Percentiles rank a stretch among this genome's conserved stretches.
These are phyloP conservation scores for Theileria equi DNA, from an alignment of 169 alveolate species.

Conservation along the genomic window DNA sequence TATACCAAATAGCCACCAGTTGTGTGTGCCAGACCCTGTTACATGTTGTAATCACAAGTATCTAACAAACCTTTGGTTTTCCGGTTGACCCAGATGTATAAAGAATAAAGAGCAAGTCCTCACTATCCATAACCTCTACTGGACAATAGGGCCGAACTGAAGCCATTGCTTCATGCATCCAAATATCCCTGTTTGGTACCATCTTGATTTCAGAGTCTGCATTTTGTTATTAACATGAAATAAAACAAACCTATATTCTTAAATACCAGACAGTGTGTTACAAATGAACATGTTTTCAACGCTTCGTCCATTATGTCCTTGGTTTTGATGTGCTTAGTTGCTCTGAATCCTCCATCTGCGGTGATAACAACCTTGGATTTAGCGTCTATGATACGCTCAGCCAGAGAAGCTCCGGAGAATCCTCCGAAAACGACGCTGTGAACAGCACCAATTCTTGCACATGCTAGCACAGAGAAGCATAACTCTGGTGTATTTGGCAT, in stretches of 20 bases:
- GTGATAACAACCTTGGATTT: slow-evolving; percentile 60
- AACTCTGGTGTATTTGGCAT: slow-evolving; percentile 95
- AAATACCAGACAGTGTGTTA: slow-evolving; percentile 35
- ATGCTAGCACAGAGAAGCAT: slow-evolving; percentile 90
- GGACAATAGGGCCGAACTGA: slow-evolving; percentile 88
- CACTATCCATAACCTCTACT: slow-evolving; percentile 90
- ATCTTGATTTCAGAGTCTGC: slow-evolving; percentile 58
- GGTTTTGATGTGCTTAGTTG: slow-evolving; percentile 53
- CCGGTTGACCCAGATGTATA: slow-evolving; percentile 98
- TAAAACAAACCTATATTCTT: slow-evolving; percentile 19
- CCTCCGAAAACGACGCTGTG: slow-evolving; percentile 98
- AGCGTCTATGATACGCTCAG: slow-evolving; percentile 89
- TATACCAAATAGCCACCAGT: slow-evolving; percentile 90
- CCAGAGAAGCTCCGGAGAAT: slow-evolving; percentile 90
- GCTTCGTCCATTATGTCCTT: slow-evolving; percentile 60
- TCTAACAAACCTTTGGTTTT: slow-evolving; percentile 82
- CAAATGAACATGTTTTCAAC: slow-evolving; percentile 38
- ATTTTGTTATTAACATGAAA: neutral
- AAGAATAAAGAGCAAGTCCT: slow-evolving; percentile 88
- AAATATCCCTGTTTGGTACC: slow-evolving; percentile 76
- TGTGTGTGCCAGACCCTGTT: slow-evolving; percentile 89
- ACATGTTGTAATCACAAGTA: neutral
- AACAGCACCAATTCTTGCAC: slow-evolving; percentile 96
- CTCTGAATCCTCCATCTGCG: slow-evolving; percentile 53
- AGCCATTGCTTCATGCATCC: slow-evolving; percentile 80